Conservation (phyloP, 83 land plant species). For the Thuja plicata region DNA sequence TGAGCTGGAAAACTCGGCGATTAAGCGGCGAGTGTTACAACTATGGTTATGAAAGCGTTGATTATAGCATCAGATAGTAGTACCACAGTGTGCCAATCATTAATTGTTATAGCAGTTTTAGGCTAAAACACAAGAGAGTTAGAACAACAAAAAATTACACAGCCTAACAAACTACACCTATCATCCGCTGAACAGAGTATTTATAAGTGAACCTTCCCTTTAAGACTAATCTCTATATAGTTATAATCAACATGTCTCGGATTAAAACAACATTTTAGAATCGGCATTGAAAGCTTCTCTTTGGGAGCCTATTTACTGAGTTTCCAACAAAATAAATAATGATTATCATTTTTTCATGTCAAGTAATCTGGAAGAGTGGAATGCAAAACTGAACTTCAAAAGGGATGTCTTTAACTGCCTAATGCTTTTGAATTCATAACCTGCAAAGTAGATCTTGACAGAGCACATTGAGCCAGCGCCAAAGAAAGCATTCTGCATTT, state of each 20-base stretch:
- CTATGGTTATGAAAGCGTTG: neutral
- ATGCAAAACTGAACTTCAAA: neutral
- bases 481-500: slow-evolving; percentile 1
- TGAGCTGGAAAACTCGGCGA: no score
- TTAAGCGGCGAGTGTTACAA: no score
- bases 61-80: neutral
- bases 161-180: neutral
- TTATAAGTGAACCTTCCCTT: neutral
- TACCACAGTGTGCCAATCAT: neutral
- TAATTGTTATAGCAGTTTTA: neutral
- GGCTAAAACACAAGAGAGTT: neutral
- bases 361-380: neutral
- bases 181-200: no score
- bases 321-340: neutral
- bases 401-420: neutral
- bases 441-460: neutral
- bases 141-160: neutral
- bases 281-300: neutral
- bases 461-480: neutral
- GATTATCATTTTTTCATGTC: neutral
- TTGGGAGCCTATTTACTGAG: neutral
- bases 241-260: neutral
- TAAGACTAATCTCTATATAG: neutral
- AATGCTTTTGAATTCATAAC: neutral
- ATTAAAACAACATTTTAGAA: neutral